Percentiles rank a stretch among this genome's conserved stretches.
Evolutionary conservation across 257 asterid genomes (phyloP).

Genomic region (Gentiana dahurica): DNA sequence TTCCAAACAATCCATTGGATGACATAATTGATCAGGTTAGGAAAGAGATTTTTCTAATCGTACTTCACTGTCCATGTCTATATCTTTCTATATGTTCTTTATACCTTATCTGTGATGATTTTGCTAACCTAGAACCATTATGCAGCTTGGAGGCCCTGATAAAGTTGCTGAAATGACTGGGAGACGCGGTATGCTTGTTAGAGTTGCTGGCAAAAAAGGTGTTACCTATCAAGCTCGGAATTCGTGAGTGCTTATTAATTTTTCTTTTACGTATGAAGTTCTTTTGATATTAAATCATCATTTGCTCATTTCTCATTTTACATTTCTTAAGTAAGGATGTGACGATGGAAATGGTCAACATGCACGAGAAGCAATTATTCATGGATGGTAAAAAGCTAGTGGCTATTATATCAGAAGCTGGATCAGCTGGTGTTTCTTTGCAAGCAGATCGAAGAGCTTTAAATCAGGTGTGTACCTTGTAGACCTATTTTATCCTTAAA

Average conservation of each 20-base stretch:
- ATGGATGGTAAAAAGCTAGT: slow-evolving; percentile 90
- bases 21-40: slow-evolving; percentile 93
- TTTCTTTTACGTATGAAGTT: slow-evolving; percentile 1
- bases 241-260: slow-evolving; percentile 57
- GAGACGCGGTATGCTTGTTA: slow-evolving; percentile 91
- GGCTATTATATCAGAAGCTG: slow-evolving; percentile 98
- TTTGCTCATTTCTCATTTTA: background rate
- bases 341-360: slow-evolving; percentile 97
- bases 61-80: too few relatives aligned
- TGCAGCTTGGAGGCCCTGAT: slow-evolving; percentile 96
- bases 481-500: too few relatives aligned
- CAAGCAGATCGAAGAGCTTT: slow-evolving; percentile 94
- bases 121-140: slow-evolving; percentile 14
- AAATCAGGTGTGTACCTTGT: slow-evolving; percentile 54
- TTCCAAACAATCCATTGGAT: slow-evolving; percentile 98
- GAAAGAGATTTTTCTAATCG: background rate
- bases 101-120: background rate
- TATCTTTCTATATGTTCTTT: background rate
- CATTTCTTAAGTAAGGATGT: slow-evolving; percentile 68
- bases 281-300: too few relatives aligned
- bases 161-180: slow-evolving; percentile 97
- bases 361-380: slow-evolving; percentile 92
- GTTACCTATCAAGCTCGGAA: slow-evolving; percentile 93
- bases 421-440: slow-evolving; percentile 99
- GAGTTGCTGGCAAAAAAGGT: slow-evolving; percentile 88